phyloP scores from a whole-genome alignment of 2,329 filamentous ascomycete genomes.

The Allantophomopsis cytisporea region DNA sequence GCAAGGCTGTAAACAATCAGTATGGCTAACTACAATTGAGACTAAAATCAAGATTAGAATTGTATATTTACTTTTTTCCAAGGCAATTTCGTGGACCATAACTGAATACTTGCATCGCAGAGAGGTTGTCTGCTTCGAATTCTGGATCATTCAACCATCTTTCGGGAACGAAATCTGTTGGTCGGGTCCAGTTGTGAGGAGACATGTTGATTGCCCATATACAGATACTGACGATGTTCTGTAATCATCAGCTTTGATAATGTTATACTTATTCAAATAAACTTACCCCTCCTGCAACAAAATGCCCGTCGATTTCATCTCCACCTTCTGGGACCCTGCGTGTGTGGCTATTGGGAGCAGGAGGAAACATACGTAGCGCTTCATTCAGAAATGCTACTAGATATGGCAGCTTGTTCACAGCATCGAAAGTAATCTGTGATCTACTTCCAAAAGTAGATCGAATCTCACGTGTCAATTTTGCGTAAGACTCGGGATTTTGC shows the following conservation, averaged over 20 bases:
- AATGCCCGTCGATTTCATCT: not conserved
- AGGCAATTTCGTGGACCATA: slow-evolving; percentile 7
- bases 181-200: not conserved
- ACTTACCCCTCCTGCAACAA: too few species aligned
- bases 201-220: not conserved
- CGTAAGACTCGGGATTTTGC: slow-evolving; percentile 17
- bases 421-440: slow-evolving; percentile 5
- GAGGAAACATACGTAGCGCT: slow-evolving; percentile 22
- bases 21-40: not conserved
- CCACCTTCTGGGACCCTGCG: slow-evolving; percentile 19
- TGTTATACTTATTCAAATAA: not conserved
- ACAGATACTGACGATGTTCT: not conserved
- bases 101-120: slow-evolving; percentile 6
- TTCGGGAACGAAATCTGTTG: slow-evolving; percentile 1
- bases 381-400: slow-evolving; percentile 23
- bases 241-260: not conserved
- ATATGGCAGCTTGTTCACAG: slow-evolving; percentile 12
- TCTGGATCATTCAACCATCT: slow-evolving; percentile 4
- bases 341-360: slow-evolving; percentile 26
- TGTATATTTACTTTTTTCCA: slow-evolving; percentile 5
- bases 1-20: slow-evolving; percentile 1
- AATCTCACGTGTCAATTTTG: slow-evolving; percentile 25
- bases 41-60: not conserved
- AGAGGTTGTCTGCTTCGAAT: slow-evolving; percentile 22
- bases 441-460: slow-evolving; percentile 21